Evolutionary conservation across 1,139 yeast genomes (phyloP).

Genomic region (Hansenula sp.): DNA sequence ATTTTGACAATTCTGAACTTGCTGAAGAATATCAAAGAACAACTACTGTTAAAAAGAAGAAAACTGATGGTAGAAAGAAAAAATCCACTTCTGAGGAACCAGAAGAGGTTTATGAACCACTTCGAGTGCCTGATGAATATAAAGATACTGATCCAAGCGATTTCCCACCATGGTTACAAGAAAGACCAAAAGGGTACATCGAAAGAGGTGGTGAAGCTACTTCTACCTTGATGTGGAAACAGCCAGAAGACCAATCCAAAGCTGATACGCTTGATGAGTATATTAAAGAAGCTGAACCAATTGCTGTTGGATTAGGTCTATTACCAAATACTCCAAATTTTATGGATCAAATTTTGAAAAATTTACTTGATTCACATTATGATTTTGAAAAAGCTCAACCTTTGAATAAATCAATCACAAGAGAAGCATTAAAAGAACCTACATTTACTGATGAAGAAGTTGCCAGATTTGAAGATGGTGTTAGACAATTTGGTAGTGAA

Average conservation of each 20-base stretch:
- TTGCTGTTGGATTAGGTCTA: conserved; percentile 50
- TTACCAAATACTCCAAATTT: conserved; percentile 66
- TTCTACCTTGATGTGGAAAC: conserved; percentile 64
- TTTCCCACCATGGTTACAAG: conserved; percentile 74
- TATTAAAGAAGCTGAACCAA: conserved; percentile 47
- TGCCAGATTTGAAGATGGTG: conserved; percentile 69
- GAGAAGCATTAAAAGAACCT: conserved; percentile 68
- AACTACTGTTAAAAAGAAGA: conserved; percentile 18
- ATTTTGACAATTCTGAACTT: conserved; percentile 44
- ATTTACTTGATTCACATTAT: conserved; percentile 48
- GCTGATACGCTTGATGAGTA: conserved; percentile 45
- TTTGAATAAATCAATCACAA: conserved; percentile 39
- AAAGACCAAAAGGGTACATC: conserved; percentile 73
- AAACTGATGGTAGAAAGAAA: conserved; percentile 15
- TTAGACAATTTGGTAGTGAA: conserved; percentile 72
- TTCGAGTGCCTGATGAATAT: conserved; percentile 46
- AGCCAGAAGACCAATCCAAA: conserved; percentile 34
- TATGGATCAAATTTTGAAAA: conserved; percentile 62
- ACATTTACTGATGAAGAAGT: conserved; percentile 63
- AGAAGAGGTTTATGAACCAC: conserved; percentile 25
- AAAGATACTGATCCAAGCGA: conserved; percentile 38
- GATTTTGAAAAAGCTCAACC: conserved; percentile 41
- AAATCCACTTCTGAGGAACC: conserved; percentile 7
- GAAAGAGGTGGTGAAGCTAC: conserved; percentile 84
- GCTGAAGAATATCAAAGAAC: conserved; percentile 20